phyloP scores from a whole-genome alignment of 192 early-diverging fungal genomes.

The Gaertneriomyces sp. region DNA sequence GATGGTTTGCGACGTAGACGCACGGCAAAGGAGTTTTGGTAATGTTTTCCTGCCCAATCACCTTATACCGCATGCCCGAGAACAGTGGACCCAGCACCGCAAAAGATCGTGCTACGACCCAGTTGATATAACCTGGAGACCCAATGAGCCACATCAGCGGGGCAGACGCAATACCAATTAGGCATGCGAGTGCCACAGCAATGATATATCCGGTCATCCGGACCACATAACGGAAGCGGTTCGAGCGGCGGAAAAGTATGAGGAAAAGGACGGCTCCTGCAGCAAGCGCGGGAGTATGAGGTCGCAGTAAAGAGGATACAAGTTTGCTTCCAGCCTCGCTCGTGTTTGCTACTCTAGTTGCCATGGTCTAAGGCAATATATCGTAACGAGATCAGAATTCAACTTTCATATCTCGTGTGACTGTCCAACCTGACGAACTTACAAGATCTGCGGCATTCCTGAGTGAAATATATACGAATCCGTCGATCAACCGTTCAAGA shows the following conservation, averaged over 20 bases:
- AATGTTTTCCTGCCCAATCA: constrained; percentile 30
- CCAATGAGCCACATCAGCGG: constrained; percentile 57
- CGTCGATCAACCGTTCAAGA: too few relatives aligned
- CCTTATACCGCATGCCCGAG: constrained; percentile 44
- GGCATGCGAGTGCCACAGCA: constrained; percentile 38
- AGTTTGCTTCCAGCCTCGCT: too few relatives aligned
- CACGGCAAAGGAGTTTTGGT: constrained; percentile 10
- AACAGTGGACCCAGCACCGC: constrained; percentile 45
- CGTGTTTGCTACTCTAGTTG: too few relatives aligned
- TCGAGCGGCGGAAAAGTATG: constrained; percentile 15
- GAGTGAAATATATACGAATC: too few relatives aligned
- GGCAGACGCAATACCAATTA: constrained; percentile 48
- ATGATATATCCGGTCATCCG: constrained; percentile 28
- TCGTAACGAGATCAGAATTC: too few relatives aligned
- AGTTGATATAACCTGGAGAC: constrained; percentile 58
- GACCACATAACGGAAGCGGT: constrained; percentile 16
- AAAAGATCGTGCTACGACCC: constrained; percentile 55
- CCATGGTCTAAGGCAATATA: too few relatives aligned
- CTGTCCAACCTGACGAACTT: too few relatives aligned
- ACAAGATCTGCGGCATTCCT: too few relatives aligned
- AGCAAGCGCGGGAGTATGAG: constrained; percentile 1
- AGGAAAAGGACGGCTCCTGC: constrained; percentile 4
- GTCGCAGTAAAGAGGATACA: not conserved
- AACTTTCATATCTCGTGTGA: too few relatives aligned
- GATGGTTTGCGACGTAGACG: constrained; percentile 65